Evolutionary conservation across 768 basidiomycete species (phyloP).

Genomic region (Leccinum pellstonianum): DNA sequence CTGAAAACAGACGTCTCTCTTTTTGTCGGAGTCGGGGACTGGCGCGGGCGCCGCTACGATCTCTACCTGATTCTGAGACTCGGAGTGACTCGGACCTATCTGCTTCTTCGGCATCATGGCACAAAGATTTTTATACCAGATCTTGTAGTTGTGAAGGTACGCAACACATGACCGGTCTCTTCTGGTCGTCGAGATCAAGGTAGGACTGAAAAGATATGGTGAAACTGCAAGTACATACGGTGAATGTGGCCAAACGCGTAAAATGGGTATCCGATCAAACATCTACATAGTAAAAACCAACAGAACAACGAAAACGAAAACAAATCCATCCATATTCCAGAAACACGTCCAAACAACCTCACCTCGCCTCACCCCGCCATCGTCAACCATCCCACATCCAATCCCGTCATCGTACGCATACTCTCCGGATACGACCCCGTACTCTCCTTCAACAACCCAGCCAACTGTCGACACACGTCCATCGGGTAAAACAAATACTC

Average conservation of each 20-base stretch:
- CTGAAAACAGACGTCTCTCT: too few relatives aligned
- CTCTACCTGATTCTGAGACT: too few relatives aligned
- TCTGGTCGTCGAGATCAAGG: too few relatives aligned
- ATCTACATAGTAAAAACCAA: neutral
- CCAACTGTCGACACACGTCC: slow-evolving; percentile 70
- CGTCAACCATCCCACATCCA: slow-evolving; percentile 78
- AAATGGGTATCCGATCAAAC: neutral
- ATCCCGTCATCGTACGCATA: slow-evolving; percentile 74
- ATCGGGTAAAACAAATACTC: slow-evolving; percentile 85
- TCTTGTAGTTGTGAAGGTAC: too few relatives aligned
- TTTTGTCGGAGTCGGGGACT: too few relatives aligned
- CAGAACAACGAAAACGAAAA: neutral
- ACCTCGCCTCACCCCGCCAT: slow-evolving; percentile 10
- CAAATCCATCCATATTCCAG: neutral
- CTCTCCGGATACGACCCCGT: slow-evolving; percentile 72
- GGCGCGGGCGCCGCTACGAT: too few relatives aligned
- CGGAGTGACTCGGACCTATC: too few relatives aligned
- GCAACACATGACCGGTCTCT: too few relatives aligned
- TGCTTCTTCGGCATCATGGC: too few relatives aligned
- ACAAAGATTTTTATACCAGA: too few relatives aligned
- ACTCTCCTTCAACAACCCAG: slow-evolving; percentile 71
- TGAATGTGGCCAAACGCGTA: neutral
- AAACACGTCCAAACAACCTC: neutral
- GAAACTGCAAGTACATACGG: too few relatives aligned
- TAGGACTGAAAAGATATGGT: too few relatives aligned